Base-by-base conservation (phyloP, 176 grass and related monocot species). In the Oryza australiensis region DNA sequence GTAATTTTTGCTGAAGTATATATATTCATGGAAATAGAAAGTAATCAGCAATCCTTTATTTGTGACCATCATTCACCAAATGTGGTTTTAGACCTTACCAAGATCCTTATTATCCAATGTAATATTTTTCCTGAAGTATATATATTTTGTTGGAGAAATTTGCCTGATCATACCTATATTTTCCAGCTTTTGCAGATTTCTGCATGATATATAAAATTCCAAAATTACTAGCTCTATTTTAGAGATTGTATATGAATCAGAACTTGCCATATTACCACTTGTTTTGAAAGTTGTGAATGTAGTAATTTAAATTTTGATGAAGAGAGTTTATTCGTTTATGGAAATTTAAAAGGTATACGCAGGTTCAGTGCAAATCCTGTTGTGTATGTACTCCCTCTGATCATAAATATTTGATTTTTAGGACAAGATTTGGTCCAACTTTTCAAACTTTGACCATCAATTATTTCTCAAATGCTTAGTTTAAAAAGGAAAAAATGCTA, bases 111-210 rank as follows among this genome's bases (percentile, higher is more conserved):
- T 84, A 41, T 12, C 26, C 3, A n/a, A 12, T 48, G 10, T 27
- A 66, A 1, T 34, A 34, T 18, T 34, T 67, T 34, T 46, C 13
- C 13, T 42, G 1, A 38, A 38, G 37, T 20, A 13, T 24, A 41
- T 70, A 66, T 48, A 26, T 68, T 29, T 24, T 67, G 35, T 72
- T 38, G 66, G 46, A 80, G 78, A 79, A 68, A 51, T 67, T 68
- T 80, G 46, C 45, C 2, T 34, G 9, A 40, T 7, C 28, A 3
- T 26, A 74, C 70, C 28, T 65, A 26, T 7, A 65, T 14, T 83
- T 83, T 74, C 14, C 12, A 66, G 42, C 12, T 24, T 34, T 33
- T 72, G 38, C n/a, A 10, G 64, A 48, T 74, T 66, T 66, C 14
- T 67, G 14, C 27, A 53, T 65, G 16, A 24, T 28, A 23, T 37